Conservation (phyloP, 2,329 filamentous ascomycete genomes). For the Plenodomus tracheiphilus region DNA sequence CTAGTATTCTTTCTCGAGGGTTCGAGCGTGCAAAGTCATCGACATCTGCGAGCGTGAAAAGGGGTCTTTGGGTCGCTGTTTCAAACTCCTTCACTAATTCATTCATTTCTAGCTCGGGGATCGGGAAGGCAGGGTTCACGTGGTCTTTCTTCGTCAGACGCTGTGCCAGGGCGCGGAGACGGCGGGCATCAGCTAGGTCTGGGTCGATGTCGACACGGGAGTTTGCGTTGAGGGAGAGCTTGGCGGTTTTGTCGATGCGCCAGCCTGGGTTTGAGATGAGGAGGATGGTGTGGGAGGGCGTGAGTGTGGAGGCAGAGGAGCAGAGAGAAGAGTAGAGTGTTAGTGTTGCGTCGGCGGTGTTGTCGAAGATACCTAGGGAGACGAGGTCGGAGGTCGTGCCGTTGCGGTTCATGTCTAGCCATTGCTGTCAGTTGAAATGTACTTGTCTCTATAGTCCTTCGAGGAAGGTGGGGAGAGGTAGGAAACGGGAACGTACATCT, state of each 20-base stretch:
- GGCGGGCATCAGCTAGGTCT: slow-evolving; percentile 55
- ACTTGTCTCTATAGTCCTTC: no score
- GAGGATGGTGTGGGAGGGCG: slow-evolving; percentile 54
- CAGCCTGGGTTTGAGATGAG: slow-evolving; percentile 54
- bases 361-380: slow-evolving; percentile 60
- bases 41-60: slow-evolving; percentile 51
- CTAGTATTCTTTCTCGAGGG: slow-evolving; percentile 43
- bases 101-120: slow-evolving; percentile 16
- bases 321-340: slow-evolving; percentile 60
- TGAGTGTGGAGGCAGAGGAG: slow-evolving; percentile 50
- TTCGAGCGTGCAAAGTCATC: slow-evolving; percentile 44
- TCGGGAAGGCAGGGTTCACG: slow-evolving; percentile 55
- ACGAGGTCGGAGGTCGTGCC: slow-evolving; percentile 51
- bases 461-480: no score
- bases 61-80: slow-evolving; percentile 33
- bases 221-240: slow-evolving; percentile 46
- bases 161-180: slow-evolving; percentile 56
- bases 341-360: slow-evolving; percentile 58
- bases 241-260: slow-evolving; percentile 41
- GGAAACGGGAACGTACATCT: slow-evolving; percentile 40
- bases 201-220: slow-evolving; percentile 62
- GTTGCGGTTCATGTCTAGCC: slow-evolving; percentile 52
- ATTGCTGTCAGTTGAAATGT: not conserved
- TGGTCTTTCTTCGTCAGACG: slow-evolving; percentile 55
- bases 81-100: slow-evolving; percentile 19